A percentile compares a stretch with the other conserved stretches of the same genome.
Evolutionary conservation across 1,284 basidiomycete species (phyloP).

Genomic region (Cutaneotrichosporon dermatis): DNA sequence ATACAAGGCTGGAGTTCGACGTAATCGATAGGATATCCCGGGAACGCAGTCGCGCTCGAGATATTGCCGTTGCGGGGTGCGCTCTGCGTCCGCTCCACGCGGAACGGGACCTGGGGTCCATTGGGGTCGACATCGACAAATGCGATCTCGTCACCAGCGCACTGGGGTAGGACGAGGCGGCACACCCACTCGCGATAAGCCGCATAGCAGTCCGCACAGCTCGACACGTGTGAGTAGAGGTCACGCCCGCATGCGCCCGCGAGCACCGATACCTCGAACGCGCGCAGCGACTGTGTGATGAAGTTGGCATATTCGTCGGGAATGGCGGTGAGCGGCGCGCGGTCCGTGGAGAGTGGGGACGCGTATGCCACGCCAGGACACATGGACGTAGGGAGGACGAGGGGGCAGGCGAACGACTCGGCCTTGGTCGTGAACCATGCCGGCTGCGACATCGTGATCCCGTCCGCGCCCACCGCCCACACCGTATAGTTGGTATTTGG

Average conservation of each 20-base stretch:
- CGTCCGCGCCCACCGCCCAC: conserved; percentile 29
- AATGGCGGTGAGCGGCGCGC: conserved; percentile 49
- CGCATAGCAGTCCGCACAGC: conserved; percentile 68
- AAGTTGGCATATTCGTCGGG: conserved; percentile 55
- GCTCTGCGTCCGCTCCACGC: conserved; percentile 51
- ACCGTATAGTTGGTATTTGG: conserved; percentile 42
- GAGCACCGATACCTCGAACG: conserved; percentile 68
- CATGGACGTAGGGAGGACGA: conserved; percentile 65
- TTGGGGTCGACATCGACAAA: conserved; percentile 31
- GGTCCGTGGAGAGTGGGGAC: conserved; percentile 55
- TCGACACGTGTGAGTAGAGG: conserved; percentile 68
- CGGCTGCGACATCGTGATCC: conserved; percentile 30
- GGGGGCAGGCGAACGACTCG: conserved; percentile 60
- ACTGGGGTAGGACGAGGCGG: conserved; percentile 65
- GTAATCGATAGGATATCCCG: conserved; percentile 50
- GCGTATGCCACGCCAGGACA: conserved; percentile 70
- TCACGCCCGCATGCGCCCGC: conserved; percentile 71
- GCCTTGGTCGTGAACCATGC: conserved; percentile 43
- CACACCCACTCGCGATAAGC: conserved; percentile 78
- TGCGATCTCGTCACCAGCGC: conserved; percentile 49
- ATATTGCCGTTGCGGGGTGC: conserved; percentile 37
- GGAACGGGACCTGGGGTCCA: conserved; percentile 29
- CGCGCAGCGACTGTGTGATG: conserved; percentile 60
- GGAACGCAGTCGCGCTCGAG: conserved; percentile 1
- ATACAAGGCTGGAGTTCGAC: conserved; percentile 68